Base-by-base conservation (phyloP, 179 eudicot species). In the Silene coronaria region DNA sequence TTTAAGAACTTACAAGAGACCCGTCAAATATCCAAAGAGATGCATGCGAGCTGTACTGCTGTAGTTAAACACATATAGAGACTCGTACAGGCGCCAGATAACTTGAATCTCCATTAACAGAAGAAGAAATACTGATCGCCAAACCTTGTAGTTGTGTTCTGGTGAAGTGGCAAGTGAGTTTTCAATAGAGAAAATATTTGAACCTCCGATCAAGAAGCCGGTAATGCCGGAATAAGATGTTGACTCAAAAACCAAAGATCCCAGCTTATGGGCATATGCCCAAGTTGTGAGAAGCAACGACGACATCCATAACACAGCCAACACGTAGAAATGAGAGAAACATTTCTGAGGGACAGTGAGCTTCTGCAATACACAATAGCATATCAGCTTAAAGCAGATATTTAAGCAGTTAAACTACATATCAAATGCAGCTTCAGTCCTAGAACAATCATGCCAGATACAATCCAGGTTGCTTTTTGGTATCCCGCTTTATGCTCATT, bases 41-140 rank as follows among this genome's bases (percentile, higher is more conserved):
- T 95, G 97, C 99, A 95, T 87, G 55, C 89, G 85, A 77, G 97
- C 97, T 14, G 90, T 75, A 58, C 87, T 86, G 74, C 91, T 86
- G 80, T 95, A 95, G 68, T 91, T 88, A 75, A 92, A 89, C 60
- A 93, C 89, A 58, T 84, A 83, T 58, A 91, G 69, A 12, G 93
- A 86, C 89, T 95, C 97, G 67, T 77, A 80, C 62, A 95, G 80
- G 75, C 99, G 97, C 77, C 96, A 60, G 71, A 86, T 6, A n/a
- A 85, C 93, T 83, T 95, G 97, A 78, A 84, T 62, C 87, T 95
- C 99, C 99, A 91, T 89, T 78, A 95, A 76, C 65, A 91, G 66
- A 68, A 95, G 96, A 81, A 95, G 89, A 83, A 89, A 85, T 26
- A 92, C 90, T 48, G 96, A 85, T 64, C 42, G 84, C 96, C 91